A percentile compares a stretch with the other conserved stretches of the same genome.
Conservation (phyloP, 768 basidiomycete species). For the Termitomyces sp. region DNA sequence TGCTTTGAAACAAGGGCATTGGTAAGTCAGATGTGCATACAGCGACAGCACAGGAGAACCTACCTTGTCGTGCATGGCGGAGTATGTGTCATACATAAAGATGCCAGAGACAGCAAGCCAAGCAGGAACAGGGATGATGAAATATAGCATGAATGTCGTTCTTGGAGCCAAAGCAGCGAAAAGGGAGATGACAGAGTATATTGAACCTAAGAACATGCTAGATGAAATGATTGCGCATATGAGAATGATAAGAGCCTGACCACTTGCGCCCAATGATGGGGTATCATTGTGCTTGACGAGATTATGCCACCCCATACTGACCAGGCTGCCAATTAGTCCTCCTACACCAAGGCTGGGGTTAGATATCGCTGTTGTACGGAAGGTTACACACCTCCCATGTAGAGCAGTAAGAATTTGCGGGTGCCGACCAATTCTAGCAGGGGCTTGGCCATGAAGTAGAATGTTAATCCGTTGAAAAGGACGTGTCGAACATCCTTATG, state of each 20-base stretch:
- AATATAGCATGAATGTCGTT: slow-evolving; percentile 65
- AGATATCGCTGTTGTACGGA: background rate
- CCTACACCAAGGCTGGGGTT: slow-evolving; percentile 31
- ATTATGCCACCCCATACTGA: slow-evolving; percentile 44
- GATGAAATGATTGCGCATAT: background rate
- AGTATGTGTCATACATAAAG: slow-evolving; percentile 55
- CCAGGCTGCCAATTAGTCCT: slow-evolving; percentile 51
- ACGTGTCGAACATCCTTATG: slow-evolving; percentile 58
- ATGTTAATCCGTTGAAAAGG: slow-evolving; percentile 73
- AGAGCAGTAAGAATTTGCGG: slow-evolving; percentile 62
- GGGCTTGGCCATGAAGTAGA: slow-evolving; percentile 68
- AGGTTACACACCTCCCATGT: slow-evolving; percentile 55
- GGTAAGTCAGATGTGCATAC: background rate
- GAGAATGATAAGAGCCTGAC: slow-evolving; percentile 30
- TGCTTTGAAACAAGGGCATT: slow-evolving; percentile 27
- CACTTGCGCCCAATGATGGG: slow-evolving; percentile 66
- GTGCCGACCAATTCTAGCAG: slow-evolving; percentile 63
- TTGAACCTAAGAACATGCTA: slow-evolving; percentile 45
- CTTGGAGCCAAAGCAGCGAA: slow-evolving; percentile 68
- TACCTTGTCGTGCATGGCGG: slow-evolving; percentile 34
- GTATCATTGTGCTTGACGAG: slow-evolving; percentile 29
- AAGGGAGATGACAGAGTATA: slow-evolving; percentile 65
- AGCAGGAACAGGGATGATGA: slow-evolving; percentile 73
- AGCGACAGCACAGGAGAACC: slow-evolving; percentile 3
- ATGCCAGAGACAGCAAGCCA: slow-evolving; percentile 70